phyloP scores from a whole-genome alignment of 148 eudicot species.

The Talinum fruticosum region DNA sequence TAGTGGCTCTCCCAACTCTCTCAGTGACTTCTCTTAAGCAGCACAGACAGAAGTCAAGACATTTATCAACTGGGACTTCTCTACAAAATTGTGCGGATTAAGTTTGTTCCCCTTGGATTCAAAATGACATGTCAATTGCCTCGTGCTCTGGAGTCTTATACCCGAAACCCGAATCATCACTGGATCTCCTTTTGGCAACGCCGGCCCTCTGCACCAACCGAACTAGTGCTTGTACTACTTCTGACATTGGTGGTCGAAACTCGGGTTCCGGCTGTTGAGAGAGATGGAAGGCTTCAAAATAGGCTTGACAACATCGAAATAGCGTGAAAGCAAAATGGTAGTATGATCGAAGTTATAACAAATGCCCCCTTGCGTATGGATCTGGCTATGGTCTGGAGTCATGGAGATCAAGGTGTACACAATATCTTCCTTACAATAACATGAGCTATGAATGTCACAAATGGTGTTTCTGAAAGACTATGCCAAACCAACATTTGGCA shows the following conservation, averaged over 20 bases:
- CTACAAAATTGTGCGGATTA: constrained; percentile 26
- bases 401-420: background rate
- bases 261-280: constrained; percentile 87
- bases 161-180: constrained; percentile 76
- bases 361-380: background rate
- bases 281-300: background rate
- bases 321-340: background rate
- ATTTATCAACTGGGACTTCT: constrained; percentile 14
- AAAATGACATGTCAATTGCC: constrained; percentile 55
- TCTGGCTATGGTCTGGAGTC: background rate
- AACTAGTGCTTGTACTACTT: constrained; percentile 94
- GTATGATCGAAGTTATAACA: background rate
- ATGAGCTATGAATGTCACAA: background rate
- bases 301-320: background rate
- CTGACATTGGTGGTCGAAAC: constrained; percentile 98
- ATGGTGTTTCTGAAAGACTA: background rate
- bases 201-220: constrained; percentile 94
- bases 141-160: constrained; percentile 85
- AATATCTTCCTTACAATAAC: background rate
- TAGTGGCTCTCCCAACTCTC: background rate
- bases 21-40: background rate
- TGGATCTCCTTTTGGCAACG: constrained; percentile 65
- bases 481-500: background rate
- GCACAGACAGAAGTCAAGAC: background rate
- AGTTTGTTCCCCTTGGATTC: background rate